Evolutionary conservation across 2,329 filamentous ascomycete species (phyloP), one percentile per base, ranked within the genome.

Genomic region (Penicillium sp.): DNA sequence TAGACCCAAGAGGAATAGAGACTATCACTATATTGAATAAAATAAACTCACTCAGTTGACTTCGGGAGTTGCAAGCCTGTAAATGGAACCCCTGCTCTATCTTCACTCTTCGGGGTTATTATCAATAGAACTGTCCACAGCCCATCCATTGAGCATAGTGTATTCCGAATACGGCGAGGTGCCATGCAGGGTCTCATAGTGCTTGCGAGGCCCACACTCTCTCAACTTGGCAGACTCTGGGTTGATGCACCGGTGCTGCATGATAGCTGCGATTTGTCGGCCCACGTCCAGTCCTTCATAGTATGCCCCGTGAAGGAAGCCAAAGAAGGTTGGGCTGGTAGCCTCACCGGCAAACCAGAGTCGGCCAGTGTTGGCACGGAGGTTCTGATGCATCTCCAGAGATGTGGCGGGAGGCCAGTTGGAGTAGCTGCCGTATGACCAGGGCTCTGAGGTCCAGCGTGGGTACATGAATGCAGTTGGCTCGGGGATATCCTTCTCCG

Each of bases 291-390:
- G 74, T 0, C 84, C 84, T 62, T 86, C 83, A 36, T 77, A 84
- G 71, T 77, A 86, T 0, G 83, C 82, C 0, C 83, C 84, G 28
- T 88, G 86, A 65, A 88, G 61, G 69, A 85, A 88, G 0, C 86
- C 86, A 69, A 81, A 89, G 67, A 86, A 88, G 61, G 83, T 77
- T 0, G 83, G 78, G 40, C 81, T 85, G 0, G 80, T 87, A 1
- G 82, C 82, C 66, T 89, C 86, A 0, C 86, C 86, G 0, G 86
- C 85, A 58, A 87, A 89, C 75, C 80, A 88, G 3, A 89, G 67
- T 0, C 83, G 71, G 9, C 78, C 79, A 0, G 86, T 71, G 57
- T 87, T 88, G n/a, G 85, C 84, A 1, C 86, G 80, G 11, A 89
- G 75, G 60, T 89, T 88, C 66, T 88, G 82, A 61, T 89, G 86